Conservation (phyloP, 768 basidiomycete genomes). For the Trametes gibbosa region DNA sequence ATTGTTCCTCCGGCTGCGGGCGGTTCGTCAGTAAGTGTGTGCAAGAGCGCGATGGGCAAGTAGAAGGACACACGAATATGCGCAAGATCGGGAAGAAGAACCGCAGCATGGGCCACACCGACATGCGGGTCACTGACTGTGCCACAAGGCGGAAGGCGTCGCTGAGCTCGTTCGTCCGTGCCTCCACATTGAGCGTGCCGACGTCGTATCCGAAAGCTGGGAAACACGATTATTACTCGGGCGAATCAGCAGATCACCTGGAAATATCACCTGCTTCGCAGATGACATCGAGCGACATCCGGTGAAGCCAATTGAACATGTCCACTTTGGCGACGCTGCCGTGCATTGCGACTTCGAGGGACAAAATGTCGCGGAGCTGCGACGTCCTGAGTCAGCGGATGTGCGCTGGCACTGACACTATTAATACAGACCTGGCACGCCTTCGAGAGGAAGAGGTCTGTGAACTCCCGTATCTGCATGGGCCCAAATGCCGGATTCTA, state of each 20-base stretch:
- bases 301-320: slow-evolving; percentile 32
- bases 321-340: slow-evolving; percentile 28
- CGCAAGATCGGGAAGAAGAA: slow-evolving; percentile 24
- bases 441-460: slow-evolving; percentile 56
- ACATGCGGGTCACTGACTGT: slow-evolving; percentile 1
- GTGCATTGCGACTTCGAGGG: slow-evolving; percentile 31
- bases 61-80: slow-evolving; percentile 6
- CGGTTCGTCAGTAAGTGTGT: background rate
- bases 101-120: slow-evolving; percentile 4
- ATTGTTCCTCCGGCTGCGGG: slow-evolving; percentile 7
- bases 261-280: slow-evolving; percentile 34
- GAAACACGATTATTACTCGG: background rate
- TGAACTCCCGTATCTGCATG: slow-evolving; percentile 55
- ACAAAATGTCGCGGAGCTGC: slow-evolving; percentile 25
- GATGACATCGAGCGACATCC: slow-evolving; percentile 40
- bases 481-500: slow-evolving; percentile 69
- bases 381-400: background rate
- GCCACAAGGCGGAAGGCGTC: slow-evolving; percentile 30
- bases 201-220: slow-evolving; percentile 36
- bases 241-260: no score
- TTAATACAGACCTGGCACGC: slow-evolving; percentile 40
- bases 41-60: background rate
- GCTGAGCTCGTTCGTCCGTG: slow-evolving; percentile 30
- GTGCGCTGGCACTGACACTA: background rate
- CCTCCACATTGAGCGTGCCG: slow-evolving; percentile 28